A percentile compares a stretch with the other conserved stretches of the same genome.
These are phyloP conservation scores for Xylaria scruposa DNA, from an alignment of 495 filamentous ascomycete genomes.

Conservation along the genomic window DNA sequence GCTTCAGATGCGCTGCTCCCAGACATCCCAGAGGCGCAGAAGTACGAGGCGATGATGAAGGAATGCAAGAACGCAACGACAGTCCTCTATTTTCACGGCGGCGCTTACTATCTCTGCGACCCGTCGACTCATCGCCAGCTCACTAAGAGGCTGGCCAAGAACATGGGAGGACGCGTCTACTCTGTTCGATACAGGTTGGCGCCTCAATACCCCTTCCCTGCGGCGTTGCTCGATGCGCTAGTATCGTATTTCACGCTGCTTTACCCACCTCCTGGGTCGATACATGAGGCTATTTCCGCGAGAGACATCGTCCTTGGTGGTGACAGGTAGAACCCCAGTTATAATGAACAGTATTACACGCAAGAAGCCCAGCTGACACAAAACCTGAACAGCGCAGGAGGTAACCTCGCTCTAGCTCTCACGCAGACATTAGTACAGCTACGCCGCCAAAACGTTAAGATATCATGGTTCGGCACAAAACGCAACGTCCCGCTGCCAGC, in stretches of 20 bases:
- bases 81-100: slow-evolving; percentile 88
- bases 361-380: neutral
- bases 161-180: slow-evolving; percentile 66
- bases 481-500: slow-evolving; percentile 70
- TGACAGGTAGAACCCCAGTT: slow-evolving; percentile 56
- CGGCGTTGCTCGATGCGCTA: slow-evolving; percentile 83
- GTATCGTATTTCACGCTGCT: slow-evolving; percentile 83
- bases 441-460: slow-evolving; percentile 56
- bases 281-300: slow-evolving; percentile 72
- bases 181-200: slow-evolving; percentile 87
- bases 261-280: slow-evolving; percentile 74
- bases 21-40: slow-evolving; percentile 69
- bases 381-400: slow-evolving; percentile 68
- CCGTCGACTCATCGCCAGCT: slow-evolving; percentile 67
- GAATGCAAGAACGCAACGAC: slow-evolving; percentile 72
- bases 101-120: slow-evolving; percentile 83
- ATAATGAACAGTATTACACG: neutral
- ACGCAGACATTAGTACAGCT: slow-evolving; percentile 77
- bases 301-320: slow-evolving; percentile 79
- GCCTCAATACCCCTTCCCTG: slow-evolving; percentile 83
- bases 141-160: slow-evolving; percentile 56
- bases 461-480: slow-evolving; percentile 68
- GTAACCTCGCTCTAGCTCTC: slow-evolving; percentile 74
- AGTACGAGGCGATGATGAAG: slow-evolving; percentile 74
- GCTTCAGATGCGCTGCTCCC: slow-evolving; percentile 60